These are phyloP conservation scores for Noccaea caerulescens DNA, from an alignment of 345 rosid genomes.

Conservation along the genomic window DNA sequence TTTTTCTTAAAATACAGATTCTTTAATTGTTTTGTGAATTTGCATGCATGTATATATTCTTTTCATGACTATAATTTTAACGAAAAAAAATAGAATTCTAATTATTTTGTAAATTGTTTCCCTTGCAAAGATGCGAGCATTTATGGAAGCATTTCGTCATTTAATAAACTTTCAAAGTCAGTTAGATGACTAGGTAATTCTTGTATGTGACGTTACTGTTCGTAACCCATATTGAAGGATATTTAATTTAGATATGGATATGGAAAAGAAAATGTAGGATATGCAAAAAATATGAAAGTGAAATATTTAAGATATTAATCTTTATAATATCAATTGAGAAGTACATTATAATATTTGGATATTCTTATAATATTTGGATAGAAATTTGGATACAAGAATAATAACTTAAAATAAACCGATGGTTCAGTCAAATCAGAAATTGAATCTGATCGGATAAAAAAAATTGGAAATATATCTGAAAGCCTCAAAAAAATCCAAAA, in stretches of 20 bases:
- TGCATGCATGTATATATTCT: background rate
- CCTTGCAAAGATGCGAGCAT: slow-evolving; percentile 26
- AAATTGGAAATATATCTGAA: too few relatives aligned
- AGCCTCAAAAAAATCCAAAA: too few relatives aligned
- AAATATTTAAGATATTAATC: slow-evolving; percentile 32
- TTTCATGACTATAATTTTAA: slow-evolving; percentile 6
- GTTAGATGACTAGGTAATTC: slow-evolving; percentile 29
- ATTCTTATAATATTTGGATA: too few relatives aligned
- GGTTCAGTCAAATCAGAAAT: too few relatives aligned
- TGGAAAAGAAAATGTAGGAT: slow-evolving; percentile 32
- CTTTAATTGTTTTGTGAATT: background rate
- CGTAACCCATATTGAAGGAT: slow-evolving; percentile 18
- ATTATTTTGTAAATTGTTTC: background rate
- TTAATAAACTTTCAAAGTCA: slow-evolving; percentile 34
- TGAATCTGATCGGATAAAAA: too few relatives aligned
- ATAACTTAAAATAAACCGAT: too few relatives aligned
- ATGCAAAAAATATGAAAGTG: slow-evolving; percentile 36
- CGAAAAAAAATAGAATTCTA: background rate
- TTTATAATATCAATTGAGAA: too few relatives aligned
- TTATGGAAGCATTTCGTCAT: slow-evolving; percentile 36
- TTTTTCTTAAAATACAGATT: background rate
- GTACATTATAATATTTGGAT: too few relatives aligned
- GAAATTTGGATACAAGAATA: too few relatives aligned
- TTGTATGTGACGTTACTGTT: slow-evolving; percentile 35
- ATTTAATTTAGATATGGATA: slow-evolving; percentile 26